These are phyloP conservation scores for Lophium mytilinum DNA, from an alignment of 495 filamentous ascomycete genomes.

Conservation along the genomic window DNA sequence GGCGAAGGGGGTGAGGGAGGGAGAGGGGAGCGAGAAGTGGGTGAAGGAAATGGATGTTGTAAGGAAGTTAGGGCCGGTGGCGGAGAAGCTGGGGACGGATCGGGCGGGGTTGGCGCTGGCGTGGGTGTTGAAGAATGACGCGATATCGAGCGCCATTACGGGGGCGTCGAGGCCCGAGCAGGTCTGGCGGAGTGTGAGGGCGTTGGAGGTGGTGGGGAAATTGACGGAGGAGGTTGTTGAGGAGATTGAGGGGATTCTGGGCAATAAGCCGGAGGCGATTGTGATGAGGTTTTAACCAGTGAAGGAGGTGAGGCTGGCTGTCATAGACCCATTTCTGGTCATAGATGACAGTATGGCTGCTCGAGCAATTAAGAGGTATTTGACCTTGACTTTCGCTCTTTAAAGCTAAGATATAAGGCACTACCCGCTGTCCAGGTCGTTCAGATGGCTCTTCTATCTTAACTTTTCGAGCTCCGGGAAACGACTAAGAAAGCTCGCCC, in stretches of 20 bases:
- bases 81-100: constrained; percentile 56
- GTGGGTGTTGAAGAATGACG: constrained; percentile 70
- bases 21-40: constrained; percentile 38
- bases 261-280: constrained; percentile 52
- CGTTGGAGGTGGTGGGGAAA: constrained; percentile 52
- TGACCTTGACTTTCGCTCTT: no score
- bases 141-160: constrained; percentile 68
- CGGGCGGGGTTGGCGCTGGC: constrained; percentile 63
- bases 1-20: constrained; percentile 40
- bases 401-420: no score
- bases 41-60: constrained; percentile 39
- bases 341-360: no score
- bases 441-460: no score
- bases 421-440: no score
- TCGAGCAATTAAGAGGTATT: no score
- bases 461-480: no score
- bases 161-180: constrained; percentile 67
- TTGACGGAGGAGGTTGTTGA: constrained; percentile 60
- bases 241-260: constrained; percentile 59
- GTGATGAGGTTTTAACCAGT: constrained; percentile 3
- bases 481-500: no score
- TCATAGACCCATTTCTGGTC: no score
- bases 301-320: neutral
- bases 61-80: constrained; percentile 43
- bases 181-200: constrained; percentile 60